Evolutionary conservation across 2,329 filamentous ascomycete species (phyloP).

Genomic region (Pseudogymnoascus destructans): DNA sequence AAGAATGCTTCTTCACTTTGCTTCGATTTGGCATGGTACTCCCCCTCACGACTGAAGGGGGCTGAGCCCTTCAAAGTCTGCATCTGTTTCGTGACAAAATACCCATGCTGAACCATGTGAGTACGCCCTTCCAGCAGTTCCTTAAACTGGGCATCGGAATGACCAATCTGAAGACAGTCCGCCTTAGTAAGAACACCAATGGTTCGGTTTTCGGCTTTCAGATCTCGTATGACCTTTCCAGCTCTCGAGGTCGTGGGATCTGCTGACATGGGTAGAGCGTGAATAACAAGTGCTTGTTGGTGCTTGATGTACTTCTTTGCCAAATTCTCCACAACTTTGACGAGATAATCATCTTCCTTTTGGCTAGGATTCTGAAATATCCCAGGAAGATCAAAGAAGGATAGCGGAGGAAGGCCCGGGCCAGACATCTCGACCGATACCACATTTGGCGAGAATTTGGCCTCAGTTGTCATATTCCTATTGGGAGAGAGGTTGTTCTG

Average conservation of each 20-base stretch:
- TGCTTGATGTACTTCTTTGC: conserved; percentile 57
- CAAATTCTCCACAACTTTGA: conserved; percentile 58
- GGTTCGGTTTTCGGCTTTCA: conserved; percentile 44
- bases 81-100: conserved; percentile 63
- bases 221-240: conserved; percentile 46
- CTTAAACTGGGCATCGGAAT: conserved; percentile 44
- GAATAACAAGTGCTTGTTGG: conserved; percentile 59
- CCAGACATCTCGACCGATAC: conserved; percentile 65
- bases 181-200: conserved; percentile 78
- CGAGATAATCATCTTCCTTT: conserved; percentile 52
- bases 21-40: conserved; percentile 36
- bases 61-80: conserved; percentile 30
- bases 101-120: conserved; percentile 58
- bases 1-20: conserved; percentile 40
- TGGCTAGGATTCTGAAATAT: conserved; percentile 60
- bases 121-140: conserved; percentile 46
- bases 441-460: conserved; percentile 71
- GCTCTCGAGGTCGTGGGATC: conserved; percentile 67
- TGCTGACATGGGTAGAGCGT: conserved; percentile 63
- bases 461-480: conserved; percentile 36
- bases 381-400: conserved; percentile 76
- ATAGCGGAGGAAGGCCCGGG: conserved; percentile 56
- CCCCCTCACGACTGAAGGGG: conserved; percentile 13
- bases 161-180: conserved; percentile 48
- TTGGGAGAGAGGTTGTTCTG: conserved; percentile 21